These are phyloP conservation scores for Immersiella caudata DNA, from an alignment of 495 filamentous ascomycete genomes.

Conservation along the genomic window DNA sequence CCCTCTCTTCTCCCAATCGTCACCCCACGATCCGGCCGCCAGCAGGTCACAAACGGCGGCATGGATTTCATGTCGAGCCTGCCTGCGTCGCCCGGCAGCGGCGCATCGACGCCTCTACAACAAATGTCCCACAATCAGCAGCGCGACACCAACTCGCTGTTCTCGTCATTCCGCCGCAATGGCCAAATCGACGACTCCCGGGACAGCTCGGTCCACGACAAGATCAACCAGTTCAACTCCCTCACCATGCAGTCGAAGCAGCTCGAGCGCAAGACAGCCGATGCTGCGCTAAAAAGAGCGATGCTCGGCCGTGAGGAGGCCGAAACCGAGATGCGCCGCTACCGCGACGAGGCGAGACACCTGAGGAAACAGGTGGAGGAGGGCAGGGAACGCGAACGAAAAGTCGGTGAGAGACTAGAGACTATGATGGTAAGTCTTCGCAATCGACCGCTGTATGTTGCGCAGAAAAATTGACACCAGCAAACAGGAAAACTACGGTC, in stretches of 20 bases:
- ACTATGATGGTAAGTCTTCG: slow-evolving; percentile 62
- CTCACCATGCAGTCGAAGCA: slow-evolving; percentile 65
- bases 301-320: slow-evolving; percentile 85
- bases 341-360: slow-evolving; percentile 58
- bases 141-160: slow-evolving; percentile 38
- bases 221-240: slow-evolving; percentile 81
- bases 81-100: slow-evolving; percentile 34
- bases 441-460: not conserved
- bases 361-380: slow-evolving; percentile 66
- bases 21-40: slow-evolving; percentile 16
- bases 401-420: slow-evolving; percentile 76
- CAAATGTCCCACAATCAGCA: slow-evolving; percentile 78
- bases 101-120: slow-evolving; percentile 56
- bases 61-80: slow-evolving; percentile 31
- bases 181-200: slow-evolving; percentile 49
- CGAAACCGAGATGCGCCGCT: slow-evolving; percentile 65
- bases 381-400: slow-evolving; percentile 71
- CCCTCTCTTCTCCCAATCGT: slow-evolving; percentile 4
- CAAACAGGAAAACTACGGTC: slow-evolving; percentile 72
- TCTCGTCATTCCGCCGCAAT: slow-evolving; percentile 23
- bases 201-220: slow-evolving; percentile 76
- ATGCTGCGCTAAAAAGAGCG: slow-evolving; percentile 76
- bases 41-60: not conserved
- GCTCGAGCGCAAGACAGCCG: slow-evolving; percentile 60
- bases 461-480: not conserved